Evolutionary conservation across 2,329 filamentous ascomycete species (phyloP).

Genomic region (Aureobasidium leucospermi): DNA sequence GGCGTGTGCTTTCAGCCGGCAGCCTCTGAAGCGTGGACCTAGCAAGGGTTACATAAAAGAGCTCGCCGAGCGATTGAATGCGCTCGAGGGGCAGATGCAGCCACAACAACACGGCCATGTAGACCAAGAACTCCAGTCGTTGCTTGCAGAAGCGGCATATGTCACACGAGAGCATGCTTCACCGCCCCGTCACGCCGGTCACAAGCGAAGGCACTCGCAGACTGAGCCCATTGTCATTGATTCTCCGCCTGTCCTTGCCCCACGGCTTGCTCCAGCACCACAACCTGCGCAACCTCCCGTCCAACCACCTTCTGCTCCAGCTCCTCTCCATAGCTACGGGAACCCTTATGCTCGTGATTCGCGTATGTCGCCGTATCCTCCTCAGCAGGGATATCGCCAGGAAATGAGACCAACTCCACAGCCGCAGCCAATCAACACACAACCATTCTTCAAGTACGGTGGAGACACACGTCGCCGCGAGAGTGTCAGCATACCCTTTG

Average conservation of each 20-base stretch:
- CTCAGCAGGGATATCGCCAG: neutral
- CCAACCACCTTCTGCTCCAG: neutral
- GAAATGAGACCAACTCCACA: neutral
- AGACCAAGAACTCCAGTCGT: conserved; percentile 25
- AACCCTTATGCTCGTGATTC: neutral
- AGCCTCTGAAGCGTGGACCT: conserved; percentile 65
- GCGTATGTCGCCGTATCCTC: neutral
- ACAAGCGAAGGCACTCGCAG: conserved; percentile 9
- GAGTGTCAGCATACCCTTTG: conserved; percentile 23
- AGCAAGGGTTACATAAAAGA: conserved; percentile 89
- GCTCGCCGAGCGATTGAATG: conserved; percentile 74
- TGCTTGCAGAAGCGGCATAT: conserved; percentile 22
- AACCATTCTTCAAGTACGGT: conserved; percentile 28
- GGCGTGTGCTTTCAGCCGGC: conserved; percentile 76
- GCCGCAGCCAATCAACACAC: conserved; percentile 9
- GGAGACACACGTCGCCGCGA: conserved; percentile 23
- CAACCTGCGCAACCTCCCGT: neutral
- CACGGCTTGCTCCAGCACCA: neutral
- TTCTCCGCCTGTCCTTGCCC: neutral
- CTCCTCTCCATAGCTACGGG: neutral
- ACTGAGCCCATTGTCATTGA: conserved; percentile 3
- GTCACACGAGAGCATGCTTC: conserved; percentile 11
- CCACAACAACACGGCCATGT: conserved; percentile 23
- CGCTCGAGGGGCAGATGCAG: conserved; percentile 68
- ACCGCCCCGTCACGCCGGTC: conserved; percentile 8